Conservation (phyloP, 192 early-diverging fungal genomes). For the Gryganskiella cystojenkinii region DNA sequence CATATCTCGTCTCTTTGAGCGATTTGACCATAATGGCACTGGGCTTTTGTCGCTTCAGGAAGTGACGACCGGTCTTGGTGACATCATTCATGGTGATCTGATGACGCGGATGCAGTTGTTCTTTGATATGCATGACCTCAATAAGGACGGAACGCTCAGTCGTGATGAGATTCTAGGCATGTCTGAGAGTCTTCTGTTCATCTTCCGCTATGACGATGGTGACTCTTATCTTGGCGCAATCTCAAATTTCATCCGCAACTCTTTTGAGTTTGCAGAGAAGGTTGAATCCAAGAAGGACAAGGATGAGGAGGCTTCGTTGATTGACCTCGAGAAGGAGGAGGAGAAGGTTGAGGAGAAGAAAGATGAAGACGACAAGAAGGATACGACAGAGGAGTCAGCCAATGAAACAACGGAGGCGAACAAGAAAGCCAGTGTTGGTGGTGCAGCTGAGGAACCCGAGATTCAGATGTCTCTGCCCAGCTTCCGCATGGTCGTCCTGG, state of each 20-base stretch:
- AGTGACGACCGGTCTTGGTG: conserved; percentile 79
- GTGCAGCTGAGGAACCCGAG: conserved; percentile 26
- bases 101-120: conserved; percentile 83
- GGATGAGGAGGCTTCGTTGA: conserved; percentile 17
- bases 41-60: conserved; percentile 80
- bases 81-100: conserved; percentile 81
- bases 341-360: conserved; percentile 22
- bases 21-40: conserved; percentile 65
- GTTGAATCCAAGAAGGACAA: conserved; percentile 21
- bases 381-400: not conserved
- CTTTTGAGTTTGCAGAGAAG: conserved; percentile 66
- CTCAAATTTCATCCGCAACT: conserved; percentile 69
- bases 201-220: conserved; percentile 68
- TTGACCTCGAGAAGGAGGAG: not conserved
- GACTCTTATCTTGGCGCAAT: conserved; percentile 69
- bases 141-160: conserved; percentile 70
- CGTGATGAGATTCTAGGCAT: conserved; percentile 86
- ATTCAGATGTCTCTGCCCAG: conserved; percentile 59
- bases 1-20: conserved; percentile 56
- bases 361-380: not conserved
- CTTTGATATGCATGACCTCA: conserved; percentile 83
- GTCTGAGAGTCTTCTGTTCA: conserved; percentile 87
- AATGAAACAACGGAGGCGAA: not conserved
- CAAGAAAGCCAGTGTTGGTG: not conserved
- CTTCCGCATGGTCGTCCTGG: conserved; percentile 81